These are phyloP conservation scores for Parietaria judaica DNA, from an alignment of 306 rosid species.

Conservation along the genomic window DNA sequence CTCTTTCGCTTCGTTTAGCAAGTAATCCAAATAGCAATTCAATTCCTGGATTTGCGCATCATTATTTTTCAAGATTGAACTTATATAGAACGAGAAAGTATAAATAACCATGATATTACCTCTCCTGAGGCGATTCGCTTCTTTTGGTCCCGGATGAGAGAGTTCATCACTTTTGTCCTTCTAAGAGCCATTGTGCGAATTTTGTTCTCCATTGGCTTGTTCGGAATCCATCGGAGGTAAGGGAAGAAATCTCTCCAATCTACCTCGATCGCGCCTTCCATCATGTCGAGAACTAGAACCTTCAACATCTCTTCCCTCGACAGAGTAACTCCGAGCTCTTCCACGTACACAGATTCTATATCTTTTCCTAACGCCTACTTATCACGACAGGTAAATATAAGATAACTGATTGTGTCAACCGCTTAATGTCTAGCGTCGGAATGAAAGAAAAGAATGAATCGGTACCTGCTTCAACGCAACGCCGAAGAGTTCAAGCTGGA, in stretches of 20 bases:
- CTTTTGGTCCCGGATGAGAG: slow-evolving; percentile 54
- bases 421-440: background rate
- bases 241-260: slow-evolving; percentile 99
- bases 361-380: slow-evolving; percentile 62
- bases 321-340: slow-evolving; percentile 42
- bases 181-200: slow-evolving; percentile 26
- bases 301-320: slow-evolving; percentile 47
- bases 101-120: slow-evolving; percentile 23
- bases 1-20: slow-evolving; percentile 56
- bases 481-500: slow-evolving; percentile 62
- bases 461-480: slow-evolving; percentile 65
- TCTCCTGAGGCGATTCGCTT: slow-evolving; percentile 64
- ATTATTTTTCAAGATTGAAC: background rate
- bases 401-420: background rate
- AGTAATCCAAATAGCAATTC: slow-evolving; percentile 52
- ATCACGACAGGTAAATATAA: background rate
- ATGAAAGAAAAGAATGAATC: background rate
- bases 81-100: background rate
- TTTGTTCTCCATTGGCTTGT: slow-evolving; percentile 43
- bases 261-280: slow-evolving; percentile 94
- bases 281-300: slow-evolving; percentile 57
- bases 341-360: slow-evolving; percentile 55
- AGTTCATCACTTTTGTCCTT: slow-evolving; percentile 49
- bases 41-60: slow-evolving; percentile 31
- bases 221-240: slow-evolving; percentile 86